Evolutionary conservation across 1,284 basidiomycete genomes (phyloP).

Genomic region (Thecaphora thlaspeos): DNA sequence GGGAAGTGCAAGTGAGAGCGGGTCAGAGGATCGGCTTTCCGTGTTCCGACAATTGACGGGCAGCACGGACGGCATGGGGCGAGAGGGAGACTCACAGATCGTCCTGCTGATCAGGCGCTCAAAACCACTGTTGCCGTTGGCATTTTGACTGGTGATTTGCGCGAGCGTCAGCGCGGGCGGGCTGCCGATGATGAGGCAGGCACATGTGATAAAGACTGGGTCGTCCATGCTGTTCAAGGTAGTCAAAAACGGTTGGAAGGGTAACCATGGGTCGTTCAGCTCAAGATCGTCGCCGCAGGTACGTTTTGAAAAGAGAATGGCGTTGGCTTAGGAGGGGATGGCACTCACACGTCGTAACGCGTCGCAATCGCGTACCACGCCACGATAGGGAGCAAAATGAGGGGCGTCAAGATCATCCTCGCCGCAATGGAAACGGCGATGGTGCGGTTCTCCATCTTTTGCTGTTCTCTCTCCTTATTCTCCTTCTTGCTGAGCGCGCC

Average conservation of each 20-base stretch:
- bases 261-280: too few species aligned
- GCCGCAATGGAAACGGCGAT: slow-evolving; percentile 74
- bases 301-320: too few species aligned
- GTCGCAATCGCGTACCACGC: slow-evolving; percentile 42
- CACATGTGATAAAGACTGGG: slow-evolving; percentile 79
- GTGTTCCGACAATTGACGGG: too few species aligned
- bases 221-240: slow-evolving; percentile 57
- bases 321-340: too few species aligned
- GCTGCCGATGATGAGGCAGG: slow-evolving; percentile 72
- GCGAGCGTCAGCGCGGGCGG: slow-evolving; percentile 66
- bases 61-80: too few species aligned
- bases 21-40: too few species aligned
- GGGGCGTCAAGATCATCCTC: slow-evolving; percentile 81
- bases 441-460: slow-evolving; percentile 64
- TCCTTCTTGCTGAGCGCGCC: slow-evolving; percentile 14
- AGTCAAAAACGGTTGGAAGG: too few species aligned
- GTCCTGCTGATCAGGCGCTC: slow-evolving; percentile 74
- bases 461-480: background rate
- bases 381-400: slow-evolving; percentile 63
- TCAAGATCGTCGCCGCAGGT: too few species aligned
- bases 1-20: too few species aligned
- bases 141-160: slow-evolving; percentile 81
- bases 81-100: slow-evolving; percentile 55
- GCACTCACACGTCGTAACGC: slow-evolving; percentile 12
- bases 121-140: slow-evolving; percentile 74